phyloP scores from a whole-genome alignment of 495 filamentous ascomycete species.

The Podospora didyma region DNA sequence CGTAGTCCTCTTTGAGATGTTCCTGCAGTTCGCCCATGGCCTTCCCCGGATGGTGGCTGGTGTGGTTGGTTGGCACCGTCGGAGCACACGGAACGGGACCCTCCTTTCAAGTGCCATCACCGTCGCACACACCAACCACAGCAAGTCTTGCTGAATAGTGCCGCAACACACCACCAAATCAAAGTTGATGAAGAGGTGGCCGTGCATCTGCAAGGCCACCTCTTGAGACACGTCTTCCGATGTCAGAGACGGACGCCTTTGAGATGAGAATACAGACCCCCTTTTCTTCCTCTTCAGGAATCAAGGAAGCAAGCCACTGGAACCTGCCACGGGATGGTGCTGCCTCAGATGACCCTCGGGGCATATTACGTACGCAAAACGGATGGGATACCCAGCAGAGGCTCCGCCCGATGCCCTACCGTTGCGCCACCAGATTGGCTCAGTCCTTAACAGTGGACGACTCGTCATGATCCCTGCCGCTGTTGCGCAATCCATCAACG shows the following conservation, averaged over 20 bases:
- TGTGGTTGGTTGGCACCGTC: constrained; percentile 12
- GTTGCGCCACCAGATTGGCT: constrained; percentile 30
- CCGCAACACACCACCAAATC: constrained; percentile 1
- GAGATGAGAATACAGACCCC: too few species aligned
- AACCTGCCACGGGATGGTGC: too few species aligned
- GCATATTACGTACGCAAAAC: neutral
- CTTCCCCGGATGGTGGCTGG: constrained; percentile 11
- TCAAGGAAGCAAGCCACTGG: too few species aligned
- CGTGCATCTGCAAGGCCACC: neutral
- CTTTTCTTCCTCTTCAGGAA: too few species aligned
- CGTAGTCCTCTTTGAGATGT: constrained; percentile 10
- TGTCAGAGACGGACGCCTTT: too few species aligned
- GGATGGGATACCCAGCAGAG: neutral
- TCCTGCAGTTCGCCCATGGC: neutral
- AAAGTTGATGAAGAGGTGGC: neutral
- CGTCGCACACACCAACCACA: constrained; percentile 13
- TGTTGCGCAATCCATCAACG: constrained; percentile 20
- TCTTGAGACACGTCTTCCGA: too few species aligned
- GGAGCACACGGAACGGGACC: constrained; percentile 20
- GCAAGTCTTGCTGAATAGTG: neutral
- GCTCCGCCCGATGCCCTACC: constrained; percentile 5
- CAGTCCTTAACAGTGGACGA: constrained; percentile 8
- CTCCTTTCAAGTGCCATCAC: constrained; percentile 17
- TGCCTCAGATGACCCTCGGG: neutral
- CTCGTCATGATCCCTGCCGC: constrained; percentile 19